Evolutionary conservation across 208 protist species (phyloP).

Genomic region (Acanthamoeba triangularis): DNA sequence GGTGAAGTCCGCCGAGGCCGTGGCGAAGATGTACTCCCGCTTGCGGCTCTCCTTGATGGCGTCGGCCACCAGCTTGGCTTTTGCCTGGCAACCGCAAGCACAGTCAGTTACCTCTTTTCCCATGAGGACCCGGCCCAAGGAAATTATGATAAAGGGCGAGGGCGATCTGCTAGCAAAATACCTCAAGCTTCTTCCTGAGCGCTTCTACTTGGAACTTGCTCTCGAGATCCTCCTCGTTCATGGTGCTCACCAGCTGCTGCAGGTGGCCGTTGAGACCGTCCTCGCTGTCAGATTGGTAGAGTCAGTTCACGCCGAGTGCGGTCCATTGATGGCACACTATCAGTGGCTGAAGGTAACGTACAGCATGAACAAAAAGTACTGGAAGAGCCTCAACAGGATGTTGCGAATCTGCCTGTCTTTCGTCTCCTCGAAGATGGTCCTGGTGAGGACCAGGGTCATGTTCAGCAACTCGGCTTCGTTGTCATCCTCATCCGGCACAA

Average conservation of each 20-base stretch:
- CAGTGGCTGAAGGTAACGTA: background rate
- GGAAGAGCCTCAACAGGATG: conserved; percentile 15
- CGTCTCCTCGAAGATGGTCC: conserved; percentile 53
- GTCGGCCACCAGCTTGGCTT: conserved; percentile 11
- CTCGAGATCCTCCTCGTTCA: background rate
- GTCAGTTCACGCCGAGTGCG: no score
- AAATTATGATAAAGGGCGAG: background rate
- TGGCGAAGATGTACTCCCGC: conserved; percentile 51
- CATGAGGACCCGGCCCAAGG: background rate
- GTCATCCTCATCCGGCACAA: background rate
- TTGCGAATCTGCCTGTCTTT: conserved; percentile 59
- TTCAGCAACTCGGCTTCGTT: background rate
- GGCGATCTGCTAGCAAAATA: background rate
- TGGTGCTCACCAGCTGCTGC: conserved; percentile 40
- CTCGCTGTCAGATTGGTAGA: background rate
- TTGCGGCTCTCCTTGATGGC: conserved; percentile 51
- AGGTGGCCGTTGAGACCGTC: background rate
- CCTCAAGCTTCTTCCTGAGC: conserved; percentile 41
- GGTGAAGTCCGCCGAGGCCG: conserved; percentile 10
- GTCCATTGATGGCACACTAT: background rate
- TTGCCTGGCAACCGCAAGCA: background rate
- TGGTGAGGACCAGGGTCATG: conserved; percentile 25
- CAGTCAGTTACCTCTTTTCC: background rate
- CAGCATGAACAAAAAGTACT: conserved; percentile 39
- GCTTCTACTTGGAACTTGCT: conserved; percentile 46